Evolutionary conservation across 345 rosid genomes (phyloP).

Genomic region (Acer yangbiense): DNA sequence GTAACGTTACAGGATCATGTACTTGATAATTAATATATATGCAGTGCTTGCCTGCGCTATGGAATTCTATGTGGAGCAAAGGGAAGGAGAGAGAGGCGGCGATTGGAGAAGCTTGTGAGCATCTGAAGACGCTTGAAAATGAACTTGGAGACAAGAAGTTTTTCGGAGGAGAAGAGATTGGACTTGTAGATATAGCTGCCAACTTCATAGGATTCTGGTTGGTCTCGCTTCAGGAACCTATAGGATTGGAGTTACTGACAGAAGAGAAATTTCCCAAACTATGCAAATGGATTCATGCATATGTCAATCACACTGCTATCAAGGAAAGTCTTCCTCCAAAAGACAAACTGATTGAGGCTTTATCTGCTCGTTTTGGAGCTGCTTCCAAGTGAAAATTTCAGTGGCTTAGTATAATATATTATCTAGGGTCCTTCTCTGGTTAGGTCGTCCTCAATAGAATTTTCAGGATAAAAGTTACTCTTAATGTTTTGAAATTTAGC

Average conservation of each 20-base stretch:
- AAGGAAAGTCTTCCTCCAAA: slow-evolving; percentile 50
- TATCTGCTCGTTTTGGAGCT: neutral
- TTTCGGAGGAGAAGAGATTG: slow-evolving; percentile 66
- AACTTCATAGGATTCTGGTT: slow-evolving; percentile 46
- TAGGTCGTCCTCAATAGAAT: no score
- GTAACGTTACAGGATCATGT: no score
- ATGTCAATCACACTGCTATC: slow-evolving; percentile 21
- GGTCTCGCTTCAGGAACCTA: slow-evolving; percentile 37
- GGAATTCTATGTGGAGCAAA: slow-evolving; percentile 37
- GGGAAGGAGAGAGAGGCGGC: slow-evolving; percentile 34
- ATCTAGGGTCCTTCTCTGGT: no score
- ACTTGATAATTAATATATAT: no score
- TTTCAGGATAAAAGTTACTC: no score
- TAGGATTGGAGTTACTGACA: slow-evolving; percentile 43
- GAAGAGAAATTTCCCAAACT: slow-evolving; percentile 48
- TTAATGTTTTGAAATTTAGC: no score
- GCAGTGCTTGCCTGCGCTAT: slow-evolving; percentile 34
- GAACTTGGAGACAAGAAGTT: slow-evolving; percentile 53
- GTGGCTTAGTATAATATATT: no score
- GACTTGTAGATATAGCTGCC: slow-evolving; percentile 58
- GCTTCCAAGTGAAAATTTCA: neutral
- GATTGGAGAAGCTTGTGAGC: slow-evolving; percentile 38
- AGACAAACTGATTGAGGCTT: slow-evolving; percentile 27
- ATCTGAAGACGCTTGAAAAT: slow-evolving; percentile 46
- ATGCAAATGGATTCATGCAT: slow-evolving; percentile 43